Conservation (phyloP, 352 stramenopile genomes). For the Pythium sukuiense region DNA sequence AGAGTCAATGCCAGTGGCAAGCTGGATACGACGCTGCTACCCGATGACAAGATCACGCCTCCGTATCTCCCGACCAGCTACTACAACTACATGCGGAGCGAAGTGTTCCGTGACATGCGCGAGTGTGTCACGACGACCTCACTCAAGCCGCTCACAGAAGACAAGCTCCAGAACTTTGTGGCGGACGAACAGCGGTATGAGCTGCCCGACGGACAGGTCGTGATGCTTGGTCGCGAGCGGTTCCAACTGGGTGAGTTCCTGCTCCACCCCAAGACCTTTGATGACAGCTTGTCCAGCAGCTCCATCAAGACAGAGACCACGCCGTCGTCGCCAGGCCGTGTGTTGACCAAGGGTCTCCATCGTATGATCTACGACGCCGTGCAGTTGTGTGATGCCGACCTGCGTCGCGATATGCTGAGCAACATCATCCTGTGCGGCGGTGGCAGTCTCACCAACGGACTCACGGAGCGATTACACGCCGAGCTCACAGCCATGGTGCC, state of each 20-base stretch:
- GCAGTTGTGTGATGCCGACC: conserved; percentile 78
- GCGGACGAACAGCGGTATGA: conserved; percentile 62
- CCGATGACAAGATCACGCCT: conserved; percentile 37
- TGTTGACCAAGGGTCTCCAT: conserved; percentile 64
- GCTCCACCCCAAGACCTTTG: conserved; percentile 65
- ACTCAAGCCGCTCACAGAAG: conserved; percentile 49
- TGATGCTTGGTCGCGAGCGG: conserved; percentile 68
- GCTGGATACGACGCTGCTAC: conserved; percentile 54
- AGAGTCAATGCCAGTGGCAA: conserved; percentile 51
- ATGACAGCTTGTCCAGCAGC: conserved; percentile 11
- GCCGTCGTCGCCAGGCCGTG: conserved; percentile 45
- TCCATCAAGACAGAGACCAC: conserved; percentile 39
- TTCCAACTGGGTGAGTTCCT: conserved; percentile 78
- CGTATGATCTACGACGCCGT: conserved; percentile 84
- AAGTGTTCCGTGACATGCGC: conserved; percentile 80
- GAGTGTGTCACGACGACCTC: conserved; percentile 58
- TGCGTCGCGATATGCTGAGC: conserved; percentile 81
- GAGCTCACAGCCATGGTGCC: conserved; percentile 80
- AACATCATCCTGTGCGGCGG: conserved; percentile 89
- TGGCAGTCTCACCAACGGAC: conserved; percentile 63
- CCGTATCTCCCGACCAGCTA: conserved; percentile 66
- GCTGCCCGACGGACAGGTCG: conserved; percentile 69
- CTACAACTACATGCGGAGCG: conserved; percentile 64
- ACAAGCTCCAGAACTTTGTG: conserved; percentile 30
- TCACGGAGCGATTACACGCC: conserved; percentile 78